A percentile compares a stretch with the other conserved stretches of the same genome.
phyloP scores from a whole-genome alignment of 148 eudicot species.

The Amaranthus cruentus region DNA sequence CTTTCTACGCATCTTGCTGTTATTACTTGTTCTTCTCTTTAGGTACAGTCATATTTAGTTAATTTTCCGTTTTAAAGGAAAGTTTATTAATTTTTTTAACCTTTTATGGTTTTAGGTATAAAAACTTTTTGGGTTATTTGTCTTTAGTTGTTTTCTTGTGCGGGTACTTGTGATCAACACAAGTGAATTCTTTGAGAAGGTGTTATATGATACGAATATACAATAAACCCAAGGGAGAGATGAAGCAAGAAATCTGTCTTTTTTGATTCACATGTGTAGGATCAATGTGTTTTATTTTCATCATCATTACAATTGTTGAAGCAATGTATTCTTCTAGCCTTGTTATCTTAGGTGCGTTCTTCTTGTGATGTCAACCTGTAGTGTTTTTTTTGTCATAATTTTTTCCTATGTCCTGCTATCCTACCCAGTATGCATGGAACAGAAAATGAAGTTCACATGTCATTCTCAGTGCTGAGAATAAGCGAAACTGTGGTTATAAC shows the following conservation, averaged over 20 bases:
- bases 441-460: not conserved
- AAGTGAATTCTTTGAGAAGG: no score
- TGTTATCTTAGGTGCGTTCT: not conserved
- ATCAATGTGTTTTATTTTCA: not conserved
- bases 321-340: not conserved
- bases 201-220: no score
- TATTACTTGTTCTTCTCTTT: not conserved
- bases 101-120: no score
- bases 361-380: not conserved
- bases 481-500: not conserved
- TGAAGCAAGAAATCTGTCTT: no score
- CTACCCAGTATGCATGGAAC: not conserved
- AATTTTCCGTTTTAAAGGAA: not conserved
- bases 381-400: not conserved
- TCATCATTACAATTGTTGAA: not conserved
- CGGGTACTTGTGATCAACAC: no score
- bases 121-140: no score
- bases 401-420: not conserved
- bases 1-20: no score
- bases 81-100: no score
- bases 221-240: no score
- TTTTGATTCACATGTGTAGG: no score
- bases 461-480: not conserved
- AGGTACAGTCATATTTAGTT: no score
- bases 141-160: no score